Base-by-base conservation (phyloP, 2,329 filamentous ascomycete species). In the Epichloe hybrida region DNA sequence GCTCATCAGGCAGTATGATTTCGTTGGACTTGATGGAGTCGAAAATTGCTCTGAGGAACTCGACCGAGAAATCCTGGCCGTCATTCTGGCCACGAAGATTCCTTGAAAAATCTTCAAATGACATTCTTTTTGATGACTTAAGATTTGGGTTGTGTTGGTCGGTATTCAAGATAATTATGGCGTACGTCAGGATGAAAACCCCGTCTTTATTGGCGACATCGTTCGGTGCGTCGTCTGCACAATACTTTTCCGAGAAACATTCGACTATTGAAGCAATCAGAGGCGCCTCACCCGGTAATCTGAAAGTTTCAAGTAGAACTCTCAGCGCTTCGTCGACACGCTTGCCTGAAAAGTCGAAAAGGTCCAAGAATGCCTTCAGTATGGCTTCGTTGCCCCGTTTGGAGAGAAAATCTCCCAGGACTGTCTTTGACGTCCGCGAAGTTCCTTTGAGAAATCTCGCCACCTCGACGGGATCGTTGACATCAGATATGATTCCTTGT, bases 141-240 rank as follows among this genome's bases (percentile, higher is more conserved):
- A 97, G 68, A 58, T 96, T 97, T 0, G 89, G 90, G 61, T 95
- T 98, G 66, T 97, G 93, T 60, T 94, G 86, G 63, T 98, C 93
- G 1, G 91, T 96, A 62, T 98, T 98, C 51, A 98, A 73, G 80
- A 98, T 89, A 65, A 98, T 95, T 61, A 96, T 94, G 38, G 90
- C 93, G 64, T 98, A 98, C 0, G 87, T 91, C 48, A 98, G 73
- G 46, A 98, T 81, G 61, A 87, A 98, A 21, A 93, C 83, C 7
- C 89, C 82, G 64, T 98, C 93, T 59, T 87, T 85, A 61, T 95
- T 83, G 6, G 83, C 85, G 55, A 97, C 82, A 21, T 83, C 85
- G 50, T 85, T 79, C 0, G 86, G 84, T 27, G 80, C 76, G 5
- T 78, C 80, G 53, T 79, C 80, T 8, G 77, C 70, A 64, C 84